Evolutionary conservation across 768 basidiomycete species (phyloP).

Genomic region (Amanita fuliginea): DNA sequence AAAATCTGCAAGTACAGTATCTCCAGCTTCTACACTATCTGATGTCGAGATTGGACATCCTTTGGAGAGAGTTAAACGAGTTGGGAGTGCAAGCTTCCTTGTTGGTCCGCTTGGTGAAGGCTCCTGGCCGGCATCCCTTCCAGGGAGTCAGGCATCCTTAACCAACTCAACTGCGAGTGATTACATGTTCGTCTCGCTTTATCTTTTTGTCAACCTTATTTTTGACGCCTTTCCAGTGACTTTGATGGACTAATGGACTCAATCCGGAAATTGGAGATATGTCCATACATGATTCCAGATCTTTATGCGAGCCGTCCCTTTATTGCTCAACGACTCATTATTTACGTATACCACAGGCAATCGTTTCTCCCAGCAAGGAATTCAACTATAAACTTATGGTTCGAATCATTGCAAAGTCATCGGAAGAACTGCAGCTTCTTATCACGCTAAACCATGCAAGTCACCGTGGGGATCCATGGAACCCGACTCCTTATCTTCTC

Average conservation of each 20-base stretch:
- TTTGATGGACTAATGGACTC: conserved; percentile 15
- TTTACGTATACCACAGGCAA: conserved; percentile 22
- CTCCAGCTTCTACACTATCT: conserved; percentile 23
- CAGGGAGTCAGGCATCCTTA: conserved; percentile 9
- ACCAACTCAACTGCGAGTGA: conserved; percentile 9
- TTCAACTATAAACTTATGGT: conserved; percentile 26
- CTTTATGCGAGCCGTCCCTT: not conserved
- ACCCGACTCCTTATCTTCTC: conserved; percentile 36
- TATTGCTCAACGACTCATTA: not conserved
- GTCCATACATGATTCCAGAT: conserved; percentile 11
- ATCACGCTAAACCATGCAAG: conserved; percentile 33
- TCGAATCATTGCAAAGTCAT: conserved; percentile 22
- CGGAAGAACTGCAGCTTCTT: conserved; percentile 28
- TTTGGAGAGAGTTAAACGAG: conserved; percentile 22
- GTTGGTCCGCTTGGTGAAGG: conserved; percentile 4
- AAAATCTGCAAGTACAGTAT: conserved; percentile 13
- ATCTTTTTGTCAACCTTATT: not conserved
- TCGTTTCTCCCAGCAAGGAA: conserved; percentile 11
- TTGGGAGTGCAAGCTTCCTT: conserved; percentile 13
- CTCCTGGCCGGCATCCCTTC: conserved; percentile 12
- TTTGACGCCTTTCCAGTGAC: conserved; percentile 7
- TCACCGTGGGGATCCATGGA: conserved; percentile 41
- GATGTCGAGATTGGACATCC: conserved; percentile 22
- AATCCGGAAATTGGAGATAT: conserved; percentile 10
- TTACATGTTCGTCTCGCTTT: not conserved